Base-by-base conservation (phyloP, 345 rosid species). In the Eucalyptus sp. region DNA sequence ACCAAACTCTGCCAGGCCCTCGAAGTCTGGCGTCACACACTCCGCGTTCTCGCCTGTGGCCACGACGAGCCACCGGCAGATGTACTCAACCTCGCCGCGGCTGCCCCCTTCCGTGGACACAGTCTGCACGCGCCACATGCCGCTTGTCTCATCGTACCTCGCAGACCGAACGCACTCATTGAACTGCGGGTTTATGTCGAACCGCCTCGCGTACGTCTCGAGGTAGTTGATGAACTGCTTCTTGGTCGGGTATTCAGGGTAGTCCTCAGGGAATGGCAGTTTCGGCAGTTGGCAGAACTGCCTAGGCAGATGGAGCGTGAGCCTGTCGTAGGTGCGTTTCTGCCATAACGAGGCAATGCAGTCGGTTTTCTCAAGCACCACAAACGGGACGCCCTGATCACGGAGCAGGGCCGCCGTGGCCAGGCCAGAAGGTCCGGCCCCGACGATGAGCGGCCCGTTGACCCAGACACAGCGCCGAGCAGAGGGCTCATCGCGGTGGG, bases 41-140 rank as follows among this genome's bases (percentile, higher is more conserved):
- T 95, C 99, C 4, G 99, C 99, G 91, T 98, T 97, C 91, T 97
- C 99, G 5, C 99, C 99, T 0, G 99, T 98, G 29, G 99, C 99
- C 90, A 97, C 99, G 88, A 98, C 98, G 5, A 98, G 96, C 99
- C 99, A 98, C 86, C 94, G 91, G 94, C 98, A 97, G 71, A 96
- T 90, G 94, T 97, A 98, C 94, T 94, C 98, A 8, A 94, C 92
- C 92, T 98, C 99, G 2, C 92, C 62, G 83, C 86, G 91, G 88
- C 84, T 87, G 56, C 93, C 31, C 60, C 44, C 56, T n/a, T 12
- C 49, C 4, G 91, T 43, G 29, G 97, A 92, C 20, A 90, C 91
- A 37, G 98, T 94, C 92, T 89, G 94, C 84, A 97, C 99, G 90
- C 95, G 89, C 99, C 99, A 98, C 62, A 93, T 64, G 5, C 99